phyloP scores from a whole-genome alignment of 1,284 basidiomycete species.

The Phlebopus sp. region DNA sequence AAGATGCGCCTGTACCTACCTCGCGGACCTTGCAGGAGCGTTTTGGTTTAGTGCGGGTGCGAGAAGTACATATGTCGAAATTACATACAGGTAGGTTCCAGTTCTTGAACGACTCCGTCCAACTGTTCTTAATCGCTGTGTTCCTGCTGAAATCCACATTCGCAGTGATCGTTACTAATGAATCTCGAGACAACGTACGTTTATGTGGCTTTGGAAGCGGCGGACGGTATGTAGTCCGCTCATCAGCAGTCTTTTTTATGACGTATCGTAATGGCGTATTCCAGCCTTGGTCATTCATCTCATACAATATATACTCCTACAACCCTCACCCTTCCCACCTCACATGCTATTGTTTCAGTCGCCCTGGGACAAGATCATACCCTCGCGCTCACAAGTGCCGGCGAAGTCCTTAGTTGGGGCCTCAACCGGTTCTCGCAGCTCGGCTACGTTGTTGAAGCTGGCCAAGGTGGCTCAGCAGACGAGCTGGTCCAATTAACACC shows the following conservation, averaged over 20 bases:
- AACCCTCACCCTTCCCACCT: slow-evolving; percentile 53
- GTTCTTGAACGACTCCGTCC: not conserved
- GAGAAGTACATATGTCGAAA: slow-evolving; percentile 75
- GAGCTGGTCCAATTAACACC: slow-evolving; percentile 76
- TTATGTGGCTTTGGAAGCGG: slow-evolving; percentile 86
- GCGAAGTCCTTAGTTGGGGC: slow-evolving; percentile 91
- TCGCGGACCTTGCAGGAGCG: slow-evolving; percentile 37
- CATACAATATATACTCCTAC: slow-evolving; percentile 80
- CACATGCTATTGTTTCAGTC: slow-evolving; percentile 55
- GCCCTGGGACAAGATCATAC: slow-evolving; percentile 95
- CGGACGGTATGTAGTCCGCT: slow-evolving; percentile 54
- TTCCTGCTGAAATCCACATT: slow-evolving; percentile 1
- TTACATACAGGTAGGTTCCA: slow-evolving; percentile 64
- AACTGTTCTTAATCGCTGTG: not conserved
- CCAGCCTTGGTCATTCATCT: slow-evolving; percentile 69
- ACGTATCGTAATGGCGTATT: slow-evolving; percentile 5
- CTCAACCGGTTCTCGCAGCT: slow-evolving; percentile 85
- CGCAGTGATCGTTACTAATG: slow-evolving; percentile 70
- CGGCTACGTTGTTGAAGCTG: slow-evolving; percentile 79
- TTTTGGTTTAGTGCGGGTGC: slow-evolving; percentile 61
- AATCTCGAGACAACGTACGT: slow-evolving; percentile 70
- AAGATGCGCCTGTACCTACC: slow-evolving; percentile 19
- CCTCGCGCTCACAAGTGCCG: slow-evolving; percentile 74
- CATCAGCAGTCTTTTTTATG: slow-evolving; percentile 4
- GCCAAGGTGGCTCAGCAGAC: slow-evolving; percentile 35